phyloP scores from a whole-genome alignment of 164 flowering plant genomes.

The Vitis rupestris region DNA sequence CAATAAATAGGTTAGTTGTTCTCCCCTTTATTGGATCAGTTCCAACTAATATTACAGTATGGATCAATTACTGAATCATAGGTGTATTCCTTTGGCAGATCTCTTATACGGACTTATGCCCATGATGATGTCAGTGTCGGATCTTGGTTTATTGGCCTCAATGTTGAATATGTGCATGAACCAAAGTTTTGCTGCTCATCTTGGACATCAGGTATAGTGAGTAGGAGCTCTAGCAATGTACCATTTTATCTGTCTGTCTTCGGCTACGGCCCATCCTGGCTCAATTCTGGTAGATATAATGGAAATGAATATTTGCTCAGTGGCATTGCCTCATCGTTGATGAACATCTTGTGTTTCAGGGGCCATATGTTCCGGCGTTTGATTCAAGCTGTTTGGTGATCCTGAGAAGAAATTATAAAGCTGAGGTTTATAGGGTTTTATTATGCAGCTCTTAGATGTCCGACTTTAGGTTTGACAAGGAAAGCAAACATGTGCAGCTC shows the following conservation, averaged over 20 bases:
- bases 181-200: constrained; percentile 86
- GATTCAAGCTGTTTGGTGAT: constrained; percentile 5
- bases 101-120: constrained; percentile 76
- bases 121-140: constrained; percentile 95
- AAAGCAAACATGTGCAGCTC: too few species aligned
- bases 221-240: too few species aligned
- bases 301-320: background rate
- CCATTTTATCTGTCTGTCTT: too few species aligned
- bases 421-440: too few species aligned
- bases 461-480: too few species aligned
- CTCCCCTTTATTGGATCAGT: background rate
- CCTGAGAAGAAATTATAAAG: too few species aligned
- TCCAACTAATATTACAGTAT: background rate
- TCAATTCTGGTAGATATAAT: too few species aligned
- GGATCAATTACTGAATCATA: background rate
- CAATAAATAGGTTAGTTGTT: constrained; percentile 70
- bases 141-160: constrained; percentile 93
- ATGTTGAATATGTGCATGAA: constrained; percentile 81
- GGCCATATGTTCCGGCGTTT: constrained; percentile 55
- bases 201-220: constrained; percentile 66
- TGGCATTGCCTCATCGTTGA: background rate
- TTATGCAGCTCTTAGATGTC: too few species aligned
- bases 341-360: constrained; percentile 27
- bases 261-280: too few species aligned
- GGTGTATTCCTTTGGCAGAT: constrained; percentile 36